Base-by-base conservation (phyloP, 768 basidiomycete genomes). In the Leccinellum rugosiceps region DNA sequence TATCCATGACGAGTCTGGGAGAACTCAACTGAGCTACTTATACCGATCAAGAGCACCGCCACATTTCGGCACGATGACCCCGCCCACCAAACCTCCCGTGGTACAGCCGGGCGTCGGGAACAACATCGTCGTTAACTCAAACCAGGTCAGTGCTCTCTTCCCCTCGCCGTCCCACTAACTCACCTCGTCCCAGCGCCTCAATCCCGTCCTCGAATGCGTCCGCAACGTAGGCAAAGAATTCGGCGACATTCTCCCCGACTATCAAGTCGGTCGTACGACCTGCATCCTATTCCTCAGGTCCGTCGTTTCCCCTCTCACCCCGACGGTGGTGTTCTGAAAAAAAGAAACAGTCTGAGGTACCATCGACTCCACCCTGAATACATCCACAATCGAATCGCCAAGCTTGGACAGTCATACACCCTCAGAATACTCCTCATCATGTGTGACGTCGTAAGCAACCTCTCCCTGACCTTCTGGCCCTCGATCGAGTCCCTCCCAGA, bases 301-400 rank as follows among this genome's bases (percentile, higher is more conserved):
- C 56, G 63, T 21, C 11, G 0, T 35, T 35, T 26, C 47, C 23
- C 26, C 5, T 19, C 11, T 46, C 14, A 31, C n/a, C 15, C 48
- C 3, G 7, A 15, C 17, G 17, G 25, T 32, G 26, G 7, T 21
- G 38, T 41, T 52, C 55, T 60, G 8, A 60, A 25, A 6, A 3
- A 56, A 17, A 21, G 9, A 31, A 19, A 2, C 58, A 98, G 97
- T 68, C 71, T 98, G 62, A 90, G 86, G 66, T 98, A 98, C 64
- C 95, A 98, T 66, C 89, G 95, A 51, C 82, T 99, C 14, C 97
- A 98, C 72, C 97, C 97, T 14, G 97, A 98, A 72, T 99, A 99
- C 70, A 87, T 99, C 56, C 92, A 93, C 70, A 82, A 83, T 51
- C 87, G 97, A 13, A 94, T 99, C 57, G 89, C 93, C 65, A 88